Evolutionary conservation across 2,329 filamentous ascomycete genomes (phyloP), one percentile per base, ranked within the genome.

Genomic region (Fusarium neocosmosporiellum): DNA sequence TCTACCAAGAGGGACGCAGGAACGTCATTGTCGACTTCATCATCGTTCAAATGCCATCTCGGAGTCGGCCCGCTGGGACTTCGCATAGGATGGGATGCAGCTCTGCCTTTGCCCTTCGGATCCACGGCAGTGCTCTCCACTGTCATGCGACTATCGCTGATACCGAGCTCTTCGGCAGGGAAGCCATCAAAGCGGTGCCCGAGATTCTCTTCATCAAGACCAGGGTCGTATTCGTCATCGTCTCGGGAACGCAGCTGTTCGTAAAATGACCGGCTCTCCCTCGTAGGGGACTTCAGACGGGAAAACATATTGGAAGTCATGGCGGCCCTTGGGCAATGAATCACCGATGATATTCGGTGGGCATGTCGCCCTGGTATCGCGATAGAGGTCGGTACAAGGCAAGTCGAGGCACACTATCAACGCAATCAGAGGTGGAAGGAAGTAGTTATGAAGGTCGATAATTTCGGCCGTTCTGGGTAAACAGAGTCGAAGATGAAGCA

Each of bases 1-100:
- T 92, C 90, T 22, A 92, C 87, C 20, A 92, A 79, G 20, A 92
- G 82, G 4, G 90, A 92, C 20, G 87, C 88, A 0, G 90, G 90
- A 0, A 92, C 90, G 75, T 92, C 90, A 63, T 91, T 90, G 63
- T 88, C 87, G 7, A 78, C 82, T 33, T 88, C 86, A 4, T 89
- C 86, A 33, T 89, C 87, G 18, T 84, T 76, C 7, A 68, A 59
- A 34, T 75, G 66, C 81, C 79, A 81, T 63, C 73, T 71, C 16
- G 76, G 55, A 37, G 70, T 39, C 16, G 62, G 46, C 8, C 66
- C 69, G 8, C 70, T 63, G 22, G 55, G 71, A 60, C 63, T 75
- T 69, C 72, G 74, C 10, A 48, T 64, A 18, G 59, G 54, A 33
- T 61, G 72, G 8, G 66, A 59, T 11, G 41, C 53, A 2, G 55